Conservation (phyloP, 1,139 yeast species). For the Geotrichum australiense region DNA sequence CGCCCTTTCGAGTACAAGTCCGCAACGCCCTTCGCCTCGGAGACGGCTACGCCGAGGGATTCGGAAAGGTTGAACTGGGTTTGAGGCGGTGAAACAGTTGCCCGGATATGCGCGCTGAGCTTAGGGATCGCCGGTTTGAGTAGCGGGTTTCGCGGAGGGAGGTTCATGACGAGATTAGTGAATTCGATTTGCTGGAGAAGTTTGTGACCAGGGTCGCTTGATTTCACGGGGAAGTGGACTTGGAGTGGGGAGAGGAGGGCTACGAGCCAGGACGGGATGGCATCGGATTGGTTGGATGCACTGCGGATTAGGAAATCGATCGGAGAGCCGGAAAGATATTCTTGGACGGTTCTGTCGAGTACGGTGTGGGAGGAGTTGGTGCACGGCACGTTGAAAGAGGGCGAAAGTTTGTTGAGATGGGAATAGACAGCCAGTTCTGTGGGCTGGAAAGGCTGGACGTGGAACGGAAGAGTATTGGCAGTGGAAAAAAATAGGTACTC, state of each 20-base stretch:
- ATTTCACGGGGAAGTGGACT: constrained; percentile 8
- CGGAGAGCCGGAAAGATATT: constrained; percentile 23
- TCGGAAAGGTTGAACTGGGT: constrained; percentile 19
- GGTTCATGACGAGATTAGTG: constrained; percentile 21
- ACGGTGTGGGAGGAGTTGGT: constrained; percentile 21
- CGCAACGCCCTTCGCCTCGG: constrained; percentile 29
- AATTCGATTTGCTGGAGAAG: constrained; percentile 24
- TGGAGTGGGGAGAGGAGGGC: constrained; percentile 7
- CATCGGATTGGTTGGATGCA: constrained; percentile 15
- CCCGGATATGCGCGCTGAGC: constrained; percentile 25
- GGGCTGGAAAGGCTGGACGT: constrained; percentile 19
- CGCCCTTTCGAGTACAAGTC: constrained; percentile 24
- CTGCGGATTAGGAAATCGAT: constrained; percentile 21
- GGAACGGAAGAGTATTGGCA: constrained; percentile 21
- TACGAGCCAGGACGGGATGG: constrained; percentile 12
- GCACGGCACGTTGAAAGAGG: constrained; percentile 20
- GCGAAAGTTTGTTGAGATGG: constrained; percentile 19
- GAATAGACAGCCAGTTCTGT: constrained; percentile 20
- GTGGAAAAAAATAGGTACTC: constrained; percentile 19
- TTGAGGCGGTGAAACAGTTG: constrained; percentile 22
- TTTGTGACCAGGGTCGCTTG: constrained; percentile 20
- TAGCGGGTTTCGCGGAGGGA: constrained; percentile 22
- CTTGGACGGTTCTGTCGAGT: constrained; percentile 22
- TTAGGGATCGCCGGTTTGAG: constrained; percentile 22
- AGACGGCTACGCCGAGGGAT: constrained; percentile 19